Percentiles rank a stretch among this genome's conserved stretches.
Evolutionary conservation across 148 eudicot genomes (phyloP).

Genomic region (Fagopyrum homotropicum): DNA sequence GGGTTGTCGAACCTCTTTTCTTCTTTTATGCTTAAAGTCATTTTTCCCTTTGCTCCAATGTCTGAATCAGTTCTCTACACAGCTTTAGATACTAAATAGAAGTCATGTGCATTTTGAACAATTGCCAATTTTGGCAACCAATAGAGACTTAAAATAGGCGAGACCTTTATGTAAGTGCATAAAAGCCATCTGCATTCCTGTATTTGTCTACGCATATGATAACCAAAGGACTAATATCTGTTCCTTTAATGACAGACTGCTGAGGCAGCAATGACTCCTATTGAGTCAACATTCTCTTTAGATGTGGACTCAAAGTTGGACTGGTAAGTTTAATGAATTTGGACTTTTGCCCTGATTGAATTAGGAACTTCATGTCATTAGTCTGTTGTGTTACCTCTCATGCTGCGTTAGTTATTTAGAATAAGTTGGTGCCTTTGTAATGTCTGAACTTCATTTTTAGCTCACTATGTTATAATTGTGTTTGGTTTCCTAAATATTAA

Average conservation of each 20-base stretch:
- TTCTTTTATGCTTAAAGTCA: neutral
- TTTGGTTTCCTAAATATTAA: neutral
- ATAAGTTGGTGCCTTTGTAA: too few relatives aligned
- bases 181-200: neutral
- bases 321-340: conserved; percentile 44
- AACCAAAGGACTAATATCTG: neutral
- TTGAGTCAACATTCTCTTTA: conserved; percentile 85
- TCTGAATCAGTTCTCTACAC: neutral
- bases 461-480: neutral
- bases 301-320: conserved; percentile 81
- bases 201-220: neutral
- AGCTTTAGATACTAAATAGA: neutral
- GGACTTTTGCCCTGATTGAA: conserved; percentile 3
- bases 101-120: neutral
- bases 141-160: neutral
- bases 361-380: neutral
- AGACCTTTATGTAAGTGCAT: neutral
- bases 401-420: neutral
- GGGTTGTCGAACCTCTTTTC: neutral
- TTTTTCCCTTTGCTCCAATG: neutral
- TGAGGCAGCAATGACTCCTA: conserved; percentile 96
- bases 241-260: conserved; percentile 56
- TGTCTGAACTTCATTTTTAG: neutral
- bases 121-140: neutral
- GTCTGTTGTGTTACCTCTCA: neutral